phyloP scores from a whole-genome alignment of 176 grass and related monocot species.

The Elymus sibiricus region DNA sequence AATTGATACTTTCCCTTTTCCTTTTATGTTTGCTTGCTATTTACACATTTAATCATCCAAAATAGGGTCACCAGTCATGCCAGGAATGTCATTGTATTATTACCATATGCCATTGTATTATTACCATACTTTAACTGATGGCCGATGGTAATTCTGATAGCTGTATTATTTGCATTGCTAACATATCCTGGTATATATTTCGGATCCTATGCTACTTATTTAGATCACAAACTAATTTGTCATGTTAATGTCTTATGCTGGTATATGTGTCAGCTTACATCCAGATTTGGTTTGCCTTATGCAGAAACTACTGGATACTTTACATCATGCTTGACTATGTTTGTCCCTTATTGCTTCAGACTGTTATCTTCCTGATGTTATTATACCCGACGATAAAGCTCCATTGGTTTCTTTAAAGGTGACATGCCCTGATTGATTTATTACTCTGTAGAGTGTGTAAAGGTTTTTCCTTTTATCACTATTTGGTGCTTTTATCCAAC shows the following conservation, averaged over 20 bases:
- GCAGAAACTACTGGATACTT: slow-evolving; percentile 84
- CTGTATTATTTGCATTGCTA: too few relatives aligned
- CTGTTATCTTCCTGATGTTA: slow-evolving; percentile 90
- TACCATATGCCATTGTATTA: background rate
- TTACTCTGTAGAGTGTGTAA: too few relatives aligned
- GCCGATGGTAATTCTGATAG: background rate
- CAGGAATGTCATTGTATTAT: background rate
- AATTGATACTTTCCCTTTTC: background rate
- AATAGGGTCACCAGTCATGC: background rate
- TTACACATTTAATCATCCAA: background rate
- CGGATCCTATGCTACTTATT: too few relatives aligned
- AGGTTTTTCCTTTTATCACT: too few relatives aligned
- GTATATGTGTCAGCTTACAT: background rate
- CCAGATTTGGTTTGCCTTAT: background rate
- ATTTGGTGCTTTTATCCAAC: too few relatives aligned
- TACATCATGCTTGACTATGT: slow-evolving; percentile 73
- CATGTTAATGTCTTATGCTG: too few relatives aligned
- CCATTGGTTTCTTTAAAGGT: slow-evolving; percentile 62
- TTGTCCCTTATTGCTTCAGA: slow-evolving; percentile 92
- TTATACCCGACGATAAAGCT: slow-evolving; percentile 78
- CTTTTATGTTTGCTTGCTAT: background rate
- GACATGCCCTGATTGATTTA: too few relatives aligned
- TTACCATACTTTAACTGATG: background rate
- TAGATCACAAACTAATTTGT: too few relatives aligned
- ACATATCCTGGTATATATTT: too few relatives aligned